Conservation (phyloP, 208 protist genomes). For the Wallacemonas collosoma region DNA sequence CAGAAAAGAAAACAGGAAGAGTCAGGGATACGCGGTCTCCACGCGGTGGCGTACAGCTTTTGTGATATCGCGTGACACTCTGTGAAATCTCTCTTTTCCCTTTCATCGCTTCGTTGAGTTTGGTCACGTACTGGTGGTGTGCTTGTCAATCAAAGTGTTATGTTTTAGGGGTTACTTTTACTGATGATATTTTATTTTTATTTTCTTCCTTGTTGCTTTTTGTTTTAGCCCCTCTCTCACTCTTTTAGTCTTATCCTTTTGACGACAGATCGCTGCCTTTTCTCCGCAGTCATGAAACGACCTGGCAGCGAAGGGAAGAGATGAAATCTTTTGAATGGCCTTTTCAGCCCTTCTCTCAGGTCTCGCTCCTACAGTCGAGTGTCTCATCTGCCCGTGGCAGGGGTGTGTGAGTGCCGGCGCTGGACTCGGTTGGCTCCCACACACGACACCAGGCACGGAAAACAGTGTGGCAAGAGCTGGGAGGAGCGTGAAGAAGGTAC, state of each 20-base stretch:
- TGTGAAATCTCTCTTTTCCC: constrained; percentile 8
- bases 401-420: too few relatives aligned
- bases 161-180: neutral
- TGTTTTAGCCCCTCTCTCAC: neutral
- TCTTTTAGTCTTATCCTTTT: constrained; percentile 17
- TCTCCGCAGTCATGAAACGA: constrained; percentile 6
- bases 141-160: too few relatives aligned
- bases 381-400: neutral
- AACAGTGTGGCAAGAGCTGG: neutral
- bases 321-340: constrained; percentile 9
- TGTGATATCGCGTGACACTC: neutral
- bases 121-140: too few relatives aligned
- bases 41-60: neutral
- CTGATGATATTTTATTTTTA: neutral
- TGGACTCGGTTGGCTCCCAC: too few relatives aligned
- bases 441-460: neutral
- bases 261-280: constrained; percentile 17
- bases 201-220: neutral
- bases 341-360: neutral
- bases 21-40: too few relatives aligned
- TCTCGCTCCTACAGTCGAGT: neutral
- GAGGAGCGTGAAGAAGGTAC: neutral
- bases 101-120: neutral
- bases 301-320: constrained; percentile 8
- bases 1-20: neutral